phyloP scores from a whole-genome alignment of 2,329 filamentous ascomycete species.

The Teratosphaeria viscida region DNA sequence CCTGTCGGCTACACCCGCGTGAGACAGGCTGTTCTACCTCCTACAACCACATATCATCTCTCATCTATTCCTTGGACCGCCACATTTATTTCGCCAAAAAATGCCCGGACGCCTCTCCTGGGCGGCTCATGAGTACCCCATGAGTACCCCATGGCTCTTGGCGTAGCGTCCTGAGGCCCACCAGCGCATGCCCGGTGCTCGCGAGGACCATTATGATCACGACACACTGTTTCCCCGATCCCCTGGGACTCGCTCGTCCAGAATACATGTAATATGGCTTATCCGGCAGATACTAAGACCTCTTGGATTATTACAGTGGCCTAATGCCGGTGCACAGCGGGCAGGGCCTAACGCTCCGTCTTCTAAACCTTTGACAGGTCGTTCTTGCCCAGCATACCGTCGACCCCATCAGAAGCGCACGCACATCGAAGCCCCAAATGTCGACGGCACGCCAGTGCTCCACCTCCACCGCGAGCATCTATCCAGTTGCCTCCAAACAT shows the following conservation, averaged over 20 bases:
- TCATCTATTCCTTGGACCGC: background rate
- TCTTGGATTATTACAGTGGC: background rate
- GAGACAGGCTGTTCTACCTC: background rate
- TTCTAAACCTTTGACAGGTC: background rate
- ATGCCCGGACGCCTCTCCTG: background rate
- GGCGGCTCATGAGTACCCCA: background rate
- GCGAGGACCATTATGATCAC: background rate
- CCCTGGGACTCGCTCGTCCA: background rate
- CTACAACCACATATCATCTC: background rate
- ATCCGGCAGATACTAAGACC: background rate
- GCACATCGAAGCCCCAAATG: background rate
- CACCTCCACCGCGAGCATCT: background rate
- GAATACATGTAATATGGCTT: background rate
- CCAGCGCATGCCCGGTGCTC: background rate
- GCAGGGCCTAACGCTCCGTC: background rate
- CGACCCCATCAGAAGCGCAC: background rate
- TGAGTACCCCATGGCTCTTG: background rate
- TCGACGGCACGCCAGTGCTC: background rate
- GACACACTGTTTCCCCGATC: background rate
- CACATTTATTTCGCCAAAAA: background rate
- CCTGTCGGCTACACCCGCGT: background rate
- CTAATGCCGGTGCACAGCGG: background rate
- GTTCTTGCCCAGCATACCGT: background rate
- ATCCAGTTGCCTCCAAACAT: background rate
- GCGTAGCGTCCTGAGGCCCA: background rate